Percentiles rank a stretch among this genome's conserved stretches.
These are phyloP conservation scores for Talaromyces atroroseus DNA, from an alignment of 2,329 filamentous ascomycete species.

Conservation along the genomic window DNA sequence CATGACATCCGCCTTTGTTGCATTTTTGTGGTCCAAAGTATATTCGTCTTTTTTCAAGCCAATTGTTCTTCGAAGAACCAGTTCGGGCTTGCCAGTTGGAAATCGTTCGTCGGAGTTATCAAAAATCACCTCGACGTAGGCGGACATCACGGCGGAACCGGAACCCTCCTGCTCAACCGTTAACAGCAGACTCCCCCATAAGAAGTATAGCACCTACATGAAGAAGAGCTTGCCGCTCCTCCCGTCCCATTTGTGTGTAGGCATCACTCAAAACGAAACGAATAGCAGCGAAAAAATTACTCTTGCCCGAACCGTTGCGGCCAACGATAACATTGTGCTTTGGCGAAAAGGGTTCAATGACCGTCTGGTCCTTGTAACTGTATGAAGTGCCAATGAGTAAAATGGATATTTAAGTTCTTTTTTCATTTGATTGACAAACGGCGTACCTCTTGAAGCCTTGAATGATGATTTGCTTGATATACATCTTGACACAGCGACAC, in stretches of 20 bases:
- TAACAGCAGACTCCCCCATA: constrained; percentile 8
- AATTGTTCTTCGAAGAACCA: constrained; percentile 87
- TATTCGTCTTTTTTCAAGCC: constrained; percentile 98
- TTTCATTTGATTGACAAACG: not conserved
- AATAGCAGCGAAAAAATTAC: constrained; percentile 98
- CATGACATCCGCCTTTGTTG: constrained; percentile 89
- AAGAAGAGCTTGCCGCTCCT: constrained; percentile 91
- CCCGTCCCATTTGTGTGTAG: constrained; percentile 90
- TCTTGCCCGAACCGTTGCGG: constrained; percentile 98
- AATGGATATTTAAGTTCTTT: not conserved
- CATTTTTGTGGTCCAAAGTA: constrained; percentile 92
- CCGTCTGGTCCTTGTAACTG: constrained; percentile 98
- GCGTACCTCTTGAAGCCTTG: constrained; percentile 97
- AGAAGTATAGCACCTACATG: constrained; percentile 49
- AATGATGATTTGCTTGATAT: constrained; percentile 99
- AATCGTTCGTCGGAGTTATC: constrained; percentile 97
- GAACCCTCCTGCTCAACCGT: constrained; percentile 65
- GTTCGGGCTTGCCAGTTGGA: constrained; percentile 83
- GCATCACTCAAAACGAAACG: constrained; percentile 97
- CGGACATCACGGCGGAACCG: constrained; percentile 95
- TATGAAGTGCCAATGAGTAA: not conserved
- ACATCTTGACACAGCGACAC: constrained; percentile 56
- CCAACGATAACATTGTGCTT: constrained; percentile 98
- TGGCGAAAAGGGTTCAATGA: constrained; percentile 95
- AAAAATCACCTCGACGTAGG: constrained; percentile 99